phyloP scores from a whole-genome alignment of 345 rosid genomes.

The Theobroma cacao region DNA sequence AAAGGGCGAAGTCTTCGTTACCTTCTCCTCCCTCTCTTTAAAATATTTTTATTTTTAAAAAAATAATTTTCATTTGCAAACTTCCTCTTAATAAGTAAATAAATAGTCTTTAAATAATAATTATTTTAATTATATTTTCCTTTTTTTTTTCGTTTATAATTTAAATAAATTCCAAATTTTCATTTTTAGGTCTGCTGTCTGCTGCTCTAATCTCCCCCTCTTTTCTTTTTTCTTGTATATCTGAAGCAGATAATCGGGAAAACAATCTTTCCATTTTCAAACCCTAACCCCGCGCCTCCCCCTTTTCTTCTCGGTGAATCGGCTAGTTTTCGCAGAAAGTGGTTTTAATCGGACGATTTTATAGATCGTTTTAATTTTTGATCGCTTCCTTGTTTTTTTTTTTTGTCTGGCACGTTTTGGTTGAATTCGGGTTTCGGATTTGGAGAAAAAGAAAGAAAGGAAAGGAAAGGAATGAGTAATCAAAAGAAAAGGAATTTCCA shows the following conservation, averaged over 20 bases:
- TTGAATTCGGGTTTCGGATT: conserved; percentile 16
- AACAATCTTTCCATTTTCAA: neutral
- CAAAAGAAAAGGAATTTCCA: conserved; percentile 97
- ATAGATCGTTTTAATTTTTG: neutral
- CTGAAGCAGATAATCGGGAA: neutral
- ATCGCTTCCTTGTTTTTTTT: neutral
- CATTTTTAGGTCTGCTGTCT: neutral
- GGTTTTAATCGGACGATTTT: neutral
- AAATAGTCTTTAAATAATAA: neutral
- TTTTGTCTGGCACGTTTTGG: neutral
- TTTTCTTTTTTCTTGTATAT: neutral
- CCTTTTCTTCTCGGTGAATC: neutral
- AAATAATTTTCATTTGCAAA: neutral
- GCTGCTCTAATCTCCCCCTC: neutral
- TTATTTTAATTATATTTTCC: neutral
- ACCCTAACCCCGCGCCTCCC: neutral
- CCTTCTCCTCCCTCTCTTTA: conserved; percentile 7
- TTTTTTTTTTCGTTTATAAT: neutral
- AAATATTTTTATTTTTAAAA: neutral
- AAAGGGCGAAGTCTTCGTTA: conserved; percentile 11
- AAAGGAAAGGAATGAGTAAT: conserved; percentile 60
- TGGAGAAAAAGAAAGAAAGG: conserved; percentile 6
- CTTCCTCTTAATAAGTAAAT: neutral
- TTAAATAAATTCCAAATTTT: neutral
- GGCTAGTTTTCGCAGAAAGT: neutral